Evolutionary conservation across 2,329 filamentous ascomycete species (phyloP).

Genomic region (Fusarium sambucinum): DNA sequence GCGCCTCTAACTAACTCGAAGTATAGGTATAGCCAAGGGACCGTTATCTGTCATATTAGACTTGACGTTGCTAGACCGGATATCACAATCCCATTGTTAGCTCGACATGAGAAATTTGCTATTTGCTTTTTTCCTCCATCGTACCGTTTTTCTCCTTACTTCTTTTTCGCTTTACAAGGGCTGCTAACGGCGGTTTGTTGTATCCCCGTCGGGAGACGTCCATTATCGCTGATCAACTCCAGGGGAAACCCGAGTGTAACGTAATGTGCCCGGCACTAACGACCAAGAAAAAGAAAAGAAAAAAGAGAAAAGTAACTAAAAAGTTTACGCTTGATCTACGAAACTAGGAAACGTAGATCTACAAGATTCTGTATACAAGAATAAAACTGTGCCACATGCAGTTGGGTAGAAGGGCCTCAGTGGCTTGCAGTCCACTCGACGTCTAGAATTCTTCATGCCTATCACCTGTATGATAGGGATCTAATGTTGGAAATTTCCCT

Average conservation of each 20-base stretch:
- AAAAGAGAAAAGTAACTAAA: background rate
- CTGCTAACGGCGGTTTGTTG: conserved; percentile 6
- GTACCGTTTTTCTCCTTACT: background rate
- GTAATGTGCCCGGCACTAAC: conserved; percentile 13
- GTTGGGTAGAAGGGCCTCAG: background rate
- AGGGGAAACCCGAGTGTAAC: conserved; percentile 14
- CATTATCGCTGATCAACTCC: conserved; percentile 19
- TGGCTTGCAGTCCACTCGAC: background rate
- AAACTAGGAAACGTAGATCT: conserved; percentile 28
- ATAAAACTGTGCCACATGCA: background rate
- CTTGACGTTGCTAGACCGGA: conserved; percentile 9
- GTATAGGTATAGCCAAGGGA: conserved; percentile 12
- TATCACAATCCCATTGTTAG: conserved; percentile 13
- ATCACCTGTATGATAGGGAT: background rate
- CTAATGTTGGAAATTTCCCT: background rate
- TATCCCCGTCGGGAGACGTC: conserved; percentile 23
- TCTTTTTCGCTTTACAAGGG: conserved; percentile 5
- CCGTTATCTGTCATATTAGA: conserved; percentile 22
- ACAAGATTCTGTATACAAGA: background rate
- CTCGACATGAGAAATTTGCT: conserved; percentile 4
- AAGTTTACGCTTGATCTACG: conserved; percentile 27
- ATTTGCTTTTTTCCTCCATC: conserved; percentile 13
- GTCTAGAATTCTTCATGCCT: background rate
- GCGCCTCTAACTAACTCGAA: background rate
- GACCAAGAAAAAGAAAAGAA: conserved; percentile 1